phyloP scores from a whole-genome alignment of 1,139 yeast species.

The Suhomyces anneliseae region DNA sequence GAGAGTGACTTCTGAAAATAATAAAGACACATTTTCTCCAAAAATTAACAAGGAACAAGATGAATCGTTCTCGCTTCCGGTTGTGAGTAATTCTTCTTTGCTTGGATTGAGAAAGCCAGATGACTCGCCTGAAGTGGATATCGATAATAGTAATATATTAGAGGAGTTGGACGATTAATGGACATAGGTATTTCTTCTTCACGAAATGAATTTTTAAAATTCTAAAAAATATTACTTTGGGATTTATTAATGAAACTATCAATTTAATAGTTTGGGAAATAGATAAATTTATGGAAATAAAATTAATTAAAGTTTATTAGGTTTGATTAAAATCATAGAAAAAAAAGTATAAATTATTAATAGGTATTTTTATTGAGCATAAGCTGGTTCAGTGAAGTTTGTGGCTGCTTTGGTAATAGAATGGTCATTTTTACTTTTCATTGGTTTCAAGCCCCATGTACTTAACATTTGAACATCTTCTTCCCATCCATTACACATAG shows the following conservation, averaged over 20 bases:
- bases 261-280: no score
- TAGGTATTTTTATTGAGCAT: no score
- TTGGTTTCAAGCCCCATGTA: slow-evolving; percentile 72
- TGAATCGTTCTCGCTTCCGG: slow-evolving; percentile 36
- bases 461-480: slow-evolving; percentile 68
- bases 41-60: slow-evolving; percentile 12
- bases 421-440: slow-evolving; percentile 42
- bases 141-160: slow-evolving; percentile 12
- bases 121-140: slow-evolving; percentile 8
- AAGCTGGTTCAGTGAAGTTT: neutral
- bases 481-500: slow-evolving; percentile 85
- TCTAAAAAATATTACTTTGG: neutral
- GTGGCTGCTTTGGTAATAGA: neutral
- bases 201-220: no score
- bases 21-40: neutral
- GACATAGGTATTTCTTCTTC: neutral
- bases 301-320: no score
- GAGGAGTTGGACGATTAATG: slow-evolving; percentile 15
- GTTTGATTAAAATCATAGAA: no score
- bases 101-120: slow-evolving; percentile 13
- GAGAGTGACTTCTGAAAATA: neutral
- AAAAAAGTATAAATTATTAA: no score
- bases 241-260: no score
- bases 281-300: no score
- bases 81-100: slow-evolving; percentile 22